These are phyloP conservation scores for Exophiala alcalophila DNA, from an alignment of 2,329 filamentous ascomycete species.

Conservation along the genomic window DNA sequence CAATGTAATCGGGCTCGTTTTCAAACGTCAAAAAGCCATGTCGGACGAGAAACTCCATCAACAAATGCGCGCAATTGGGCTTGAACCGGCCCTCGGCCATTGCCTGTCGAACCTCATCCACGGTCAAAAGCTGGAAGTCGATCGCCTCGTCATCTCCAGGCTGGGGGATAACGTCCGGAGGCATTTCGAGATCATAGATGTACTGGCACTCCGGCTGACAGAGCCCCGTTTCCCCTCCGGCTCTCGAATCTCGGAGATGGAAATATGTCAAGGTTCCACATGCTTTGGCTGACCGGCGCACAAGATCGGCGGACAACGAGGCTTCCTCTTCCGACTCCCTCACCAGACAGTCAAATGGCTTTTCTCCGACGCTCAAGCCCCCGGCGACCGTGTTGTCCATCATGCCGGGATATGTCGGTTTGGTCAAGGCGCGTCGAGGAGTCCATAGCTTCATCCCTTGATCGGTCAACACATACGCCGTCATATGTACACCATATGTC, in stretches of 20 bases:
- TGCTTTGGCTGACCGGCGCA: conserved; percentile 57
- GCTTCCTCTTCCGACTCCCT: conserved; percentile 90
- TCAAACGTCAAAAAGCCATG: conserved; percentile 75
- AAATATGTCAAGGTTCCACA: conserved; percentile 79
- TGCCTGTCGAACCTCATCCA: conserved; percentile 71
- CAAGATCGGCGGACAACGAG: conserved; percentile 66
- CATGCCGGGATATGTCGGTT: conserved; percentile 87
- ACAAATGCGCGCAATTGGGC: conserved; percentile 80
- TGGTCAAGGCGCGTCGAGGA: conserved; percentile 68
- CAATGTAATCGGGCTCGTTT: conserved; percentile 73
- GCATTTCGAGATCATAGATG: conserved; percentile 82
- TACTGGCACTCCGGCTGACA: conserved; percentile 91
- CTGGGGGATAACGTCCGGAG: conserved; percentile 63
- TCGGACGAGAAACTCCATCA: conserved; percentile 86
- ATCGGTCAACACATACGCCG: conserved; percentile 60
- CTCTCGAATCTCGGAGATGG: conserved; percentile 70
- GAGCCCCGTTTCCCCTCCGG: conserved; percentile 76
- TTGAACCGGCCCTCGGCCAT: conserved; percentile 78
- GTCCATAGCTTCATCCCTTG: conserved; percentile 78
- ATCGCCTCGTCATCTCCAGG: conserved; percentile 89
- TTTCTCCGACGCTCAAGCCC: conserved; percentile 76
- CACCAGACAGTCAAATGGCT: conserved; percentile 75
- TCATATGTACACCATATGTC: conserved; percentile 80
- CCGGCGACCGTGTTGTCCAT: conserved; percentile 93
- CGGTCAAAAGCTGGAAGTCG: conserved; percentile 71